Base-by-base conservation (phyloP, 495 filamentous ascomycete species). In the Rusavskia elegans region DNA sequence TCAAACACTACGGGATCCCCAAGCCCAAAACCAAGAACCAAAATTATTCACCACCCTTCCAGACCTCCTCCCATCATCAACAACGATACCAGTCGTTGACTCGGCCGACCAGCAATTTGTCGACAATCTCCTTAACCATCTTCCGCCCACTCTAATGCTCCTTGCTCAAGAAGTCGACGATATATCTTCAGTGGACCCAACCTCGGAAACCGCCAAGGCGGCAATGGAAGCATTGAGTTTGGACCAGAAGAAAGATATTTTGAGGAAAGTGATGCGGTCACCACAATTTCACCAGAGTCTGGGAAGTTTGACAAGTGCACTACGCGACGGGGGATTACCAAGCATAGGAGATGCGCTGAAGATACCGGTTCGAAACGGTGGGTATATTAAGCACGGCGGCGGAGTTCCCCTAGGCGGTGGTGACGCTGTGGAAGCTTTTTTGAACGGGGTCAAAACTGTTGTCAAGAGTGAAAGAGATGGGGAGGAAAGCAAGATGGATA, bases 241-340 rank as follows among this genome's bases (percentile, higher is more conserved):
- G 9, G 72, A 72, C 7, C 82, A 95, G 64, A 96, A 96, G 74
- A 84, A 80, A 59, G 75, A 80, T 6, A 80, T 96, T 3, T 63
- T 99, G 20, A 78, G 78, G 64, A 82, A 80, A 57, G 88, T 96
- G 16, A 68, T 97, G n/a, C 80, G 84, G 49, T 89, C 83, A 56
- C 92, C 92, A 32, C 92, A 97, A 58, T 89, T 99, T 60, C 75
- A 74, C 49, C 92, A 99, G 63, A 90, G 87, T 58, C 65, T 94
- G 35, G 76, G 80, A 0, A 89, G 84, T 58, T 67, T 97, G 55
- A 95, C 89, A 1, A 75, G 84, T 61, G 92, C 92, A 21, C 72
- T 99, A 44, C 70, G 90, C 52, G 90, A 99, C 60, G 92, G 92
- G n/a, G 92, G 87, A 0, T 67, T 99, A 48, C 86, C 89, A 13